A percentile compares a stretch with the other conserved stretches of the same genome.
These are phyloP conservation scores for Backusella tuberculispora DNA, from an alignment of 192 early-diverging fungal species.

Conservation along the genomic window DNA sequence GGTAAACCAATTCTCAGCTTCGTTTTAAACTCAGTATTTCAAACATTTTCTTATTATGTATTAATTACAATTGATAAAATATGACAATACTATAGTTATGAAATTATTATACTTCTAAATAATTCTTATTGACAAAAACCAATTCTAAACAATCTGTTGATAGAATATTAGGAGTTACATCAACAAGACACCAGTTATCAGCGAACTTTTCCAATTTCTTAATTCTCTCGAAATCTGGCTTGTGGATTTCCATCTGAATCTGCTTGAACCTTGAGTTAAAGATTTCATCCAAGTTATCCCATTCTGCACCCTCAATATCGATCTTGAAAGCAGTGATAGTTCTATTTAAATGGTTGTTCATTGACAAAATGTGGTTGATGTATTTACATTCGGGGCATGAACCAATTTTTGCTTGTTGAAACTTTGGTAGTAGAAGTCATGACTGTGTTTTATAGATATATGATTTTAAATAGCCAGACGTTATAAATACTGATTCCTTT, in stretches of 20 bases:
- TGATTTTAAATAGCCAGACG: neutral
- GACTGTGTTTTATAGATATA: neutral
- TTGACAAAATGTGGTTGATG: neutral
- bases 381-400: slow-evolving; percentile 4
- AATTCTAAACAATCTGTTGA: slow-evolving; percentile 2
- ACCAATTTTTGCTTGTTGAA: slow-evolving; percentile 5
- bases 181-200: slow-evolving; percentile 15
- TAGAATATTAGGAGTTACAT: slow-evolving; percentile 11
- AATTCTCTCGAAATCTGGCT: slow-evolving; percentile 5
- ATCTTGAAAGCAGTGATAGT: slow-evolving; percentile 2
- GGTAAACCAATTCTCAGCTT: neutral
- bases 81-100: neutral
- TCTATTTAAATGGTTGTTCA: neutral
- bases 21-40: neutral
- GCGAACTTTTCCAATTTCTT: neutral
- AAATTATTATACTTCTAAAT: neutral
- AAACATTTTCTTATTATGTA: neutral
- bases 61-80: slow-evolving; percentile 1
- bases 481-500: neutral
- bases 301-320: slow-evolving; percentile 14
- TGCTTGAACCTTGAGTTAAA: neutral
- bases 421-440: neutral
- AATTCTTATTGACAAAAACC: slow-evolving; percentile 6
- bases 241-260: slow-evolving; percentile 17
- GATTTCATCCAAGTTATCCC: slow-evolving; percentile 2